phyloP scores from a whole-genome alignment of 371 early-diverging fungal genomes.

The Mucor sp. region DNA sequence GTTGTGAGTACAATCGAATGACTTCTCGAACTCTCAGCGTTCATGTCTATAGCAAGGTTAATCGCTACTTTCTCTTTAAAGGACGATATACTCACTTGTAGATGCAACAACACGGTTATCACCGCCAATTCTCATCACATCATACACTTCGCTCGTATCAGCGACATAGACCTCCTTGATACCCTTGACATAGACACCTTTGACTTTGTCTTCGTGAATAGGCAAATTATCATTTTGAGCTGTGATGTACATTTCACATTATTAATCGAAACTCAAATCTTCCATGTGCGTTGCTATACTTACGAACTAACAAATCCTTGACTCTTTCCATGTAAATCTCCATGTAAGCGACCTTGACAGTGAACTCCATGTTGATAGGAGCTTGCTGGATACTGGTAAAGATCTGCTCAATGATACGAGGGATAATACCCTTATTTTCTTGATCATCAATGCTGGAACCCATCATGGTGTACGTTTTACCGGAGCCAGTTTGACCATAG shows the following conservation, averaged over 20 bases:
- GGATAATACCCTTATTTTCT: constrained; percentile 90
- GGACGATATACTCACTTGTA: constrained; percentile 66
- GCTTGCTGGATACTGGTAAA: constrained; percentile 84
- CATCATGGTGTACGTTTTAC: constrained; percentile 99
- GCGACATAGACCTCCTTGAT: constrained; percentile 94
- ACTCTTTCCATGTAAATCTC: constrained; percentile 99
- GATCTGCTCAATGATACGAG: constrained; percentile 91
- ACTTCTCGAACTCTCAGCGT: constrained; percentile 94
- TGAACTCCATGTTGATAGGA: constrained; percentile 88
- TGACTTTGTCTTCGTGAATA: constrained; percentile 92
- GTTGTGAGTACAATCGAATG: constrained; percentile 98
- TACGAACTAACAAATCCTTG: constrained; percentile 93
- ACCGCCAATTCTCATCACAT: constrained; percentile 92
- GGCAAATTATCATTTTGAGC: constrained; percentile 88
- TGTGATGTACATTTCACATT: constrained; percentile 24
- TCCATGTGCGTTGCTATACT: constrained; percentile 16
- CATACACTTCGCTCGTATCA: constrained; percentile 90
- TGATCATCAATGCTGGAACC: constrained; percentile 90
- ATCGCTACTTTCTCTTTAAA: constrained; percentile 26
- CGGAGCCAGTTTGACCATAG: constrained; percentile 98
- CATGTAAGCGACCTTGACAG: constrained; percentile 95
- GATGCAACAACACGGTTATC: constrained; percentile 87
- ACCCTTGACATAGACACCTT: constrained; percentile 97
- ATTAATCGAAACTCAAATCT: not conserved
- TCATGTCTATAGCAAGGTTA: constrained; percentile 77